Conservation (phyloP, 192 early-diverging fungal species). For the Rhizophagus clarus region DNA sequence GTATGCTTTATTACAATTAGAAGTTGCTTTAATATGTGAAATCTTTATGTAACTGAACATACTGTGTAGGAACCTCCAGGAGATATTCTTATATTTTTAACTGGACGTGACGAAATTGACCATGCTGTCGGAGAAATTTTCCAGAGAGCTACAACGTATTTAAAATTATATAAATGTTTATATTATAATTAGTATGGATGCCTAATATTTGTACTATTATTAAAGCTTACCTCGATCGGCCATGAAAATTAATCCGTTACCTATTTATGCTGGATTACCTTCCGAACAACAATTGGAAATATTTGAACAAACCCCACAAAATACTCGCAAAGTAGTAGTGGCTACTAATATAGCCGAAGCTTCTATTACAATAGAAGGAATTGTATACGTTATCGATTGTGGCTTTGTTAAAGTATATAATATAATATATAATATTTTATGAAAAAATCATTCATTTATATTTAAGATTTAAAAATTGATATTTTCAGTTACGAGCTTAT, state of each 20-base stretch:
- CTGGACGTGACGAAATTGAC: constrained; percentile 80
- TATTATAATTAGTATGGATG: neutral
- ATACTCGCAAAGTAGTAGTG: constrained; percentile 81
- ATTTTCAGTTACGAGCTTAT: constrained; percentile 64
- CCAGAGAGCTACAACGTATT: constrained; percentile 57
- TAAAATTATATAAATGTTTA: neutral
- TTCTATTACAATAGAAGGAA: constrained; percentile 74
- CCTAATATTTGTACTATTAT: neutral
- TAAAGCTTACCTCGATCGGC: constrained; percentile 40
- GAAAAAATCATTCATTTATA: neutral
- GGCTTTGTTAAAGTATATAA: constrained; percentile 72
- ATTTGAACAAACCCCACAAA: constrained; percentile 58
- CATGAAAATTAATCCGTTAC: constrained; percentile 52
- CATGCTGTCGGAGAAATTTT: constrained; percentile 58
- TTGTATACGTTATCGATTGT: constrained; percentile 76
- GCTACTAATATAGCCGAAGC: constrained; percentile 92
- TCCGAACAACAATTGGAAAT: constrained; percentile 66
- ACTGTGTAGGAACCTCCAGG: constrained; percentile 55
- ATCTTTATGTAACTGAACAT: neutral
- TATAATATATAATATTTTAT: neutral
- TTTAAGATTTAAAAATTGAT: neutral
- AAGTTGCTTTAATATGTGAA: neutral
- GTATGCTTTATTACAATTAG: neutral
- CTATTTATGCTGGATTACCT: constrained; percentile 73
- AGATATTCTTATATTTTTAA: constrained; percentile 72